phyloP scores from a whole-genome alignment of 78 protist genomes.

The slime mould (Dictyostelium discoideum) region DNA sequence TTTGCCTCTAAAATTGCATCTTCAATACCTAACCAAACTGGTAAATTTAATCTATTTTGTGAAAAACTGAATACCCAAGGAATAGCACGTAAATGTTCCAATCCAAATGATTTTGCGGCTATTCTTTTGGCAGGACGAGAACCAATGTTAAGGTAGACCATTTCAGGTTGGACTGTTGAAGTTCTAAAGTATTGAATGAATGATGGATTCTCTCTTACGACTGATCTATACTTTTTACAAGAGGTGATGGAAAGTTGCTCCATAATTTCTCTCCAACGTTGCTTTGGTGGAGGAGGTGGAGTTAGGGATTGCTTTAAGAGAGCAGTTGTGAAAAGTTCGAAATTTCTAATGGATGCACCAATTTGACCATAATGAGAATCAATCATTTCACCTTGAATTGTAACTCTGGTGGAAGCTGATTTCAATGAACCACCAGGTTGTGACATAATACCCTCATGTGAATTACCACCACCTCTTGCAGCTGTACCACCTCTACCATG shows the following conservation, averaged over 20 bases:
- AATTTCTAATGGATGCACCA: constrained; percentile 37
- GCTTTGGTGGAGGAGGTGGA: constrained; percentile 76
- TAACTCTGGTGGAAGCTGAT: constrained; percentile 67
- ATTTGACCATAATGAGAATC: constrained; percentile 66
- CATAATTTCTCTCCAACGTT: constrained; percentile 78
- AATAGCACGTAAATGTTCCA: constrained; percentile 36
- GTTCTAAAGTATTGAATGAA: constrained; percentile 87
- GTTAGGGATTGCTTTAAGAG: constrained; percentile 68
- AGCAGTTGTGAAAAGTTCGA: constrained; percentile 84
- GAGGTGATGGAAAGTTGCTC: constrained; percentile 65
- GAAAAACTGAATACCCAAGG: constrained; percentile 91
- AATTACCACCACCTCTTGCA: constrained; percentile 89
- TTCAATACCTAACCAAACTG: constrained; percentile 90
- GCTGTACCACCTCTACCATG: constrained; percentile 90
- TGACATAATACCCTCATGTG: constrained; percentile 75
- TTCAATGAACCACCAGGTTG: constrained; percentile 87
- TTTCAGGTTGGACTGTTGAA: constrained; percentile 78
- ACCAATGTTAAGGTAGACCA: constrained; percentile 80
- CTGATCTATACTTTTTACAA: constrained; percentile 59
- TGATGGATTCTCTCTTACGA: constrained; percentile 62
- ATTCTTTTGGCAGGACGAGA: constrained; percentile 79
- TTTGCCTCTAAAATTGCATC: constrained; percentile 64
- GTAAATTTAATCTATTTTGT: constrained; percentile 81
- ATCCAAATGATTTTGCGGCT: not conserved
- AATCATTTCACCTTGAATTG: constrained; percentile 91